Base-by-base conservation (phyloP, 305 asterid species). In the Fraxinus paxiana region DNA sequence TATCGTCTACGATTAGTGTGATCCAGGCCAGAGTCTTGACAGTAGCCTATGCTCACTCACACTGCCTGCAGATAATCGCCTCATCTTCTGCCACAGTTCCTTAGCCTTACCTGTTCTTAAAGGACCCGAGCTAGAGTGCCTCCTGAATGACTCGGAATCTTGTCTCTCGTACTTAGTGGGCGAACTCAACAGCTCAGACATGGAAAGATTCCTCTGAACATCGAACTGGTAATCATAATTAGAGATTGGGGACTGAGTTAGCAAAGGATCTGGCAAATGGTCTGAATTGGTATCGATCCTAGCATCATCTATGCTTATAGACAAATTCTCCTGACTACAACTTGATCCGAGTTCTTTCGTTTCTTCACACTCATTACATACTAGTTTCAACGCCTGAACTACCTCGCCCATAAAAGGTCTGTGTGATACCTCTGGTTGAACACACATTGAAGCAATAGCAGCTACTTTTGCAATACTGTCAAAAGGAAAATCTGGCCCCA, bases 391-490 rank as follows among this genome's bases (percentile, higher is more conserved):
- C 7, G 98, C 99, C 83, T 96, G 99, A 70, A 94, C 94, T 3
- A 96, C 98, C 84, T 96, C 99, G 8, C 99, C 98, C 99, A 96
- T 96, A 84, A 89, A 96, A 5, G 98, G 98, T 70, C 99, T 82
- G 85, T 94, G 90, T 0, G 99, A 92, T 4, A 96, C 98, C 88
- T 96, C 98, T 0, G 98, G 97, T 38, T 94, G 97, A 70, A 94
- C 99, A 30, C 99, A 94, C 99, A 94, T 96, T 0, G 98, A 94
- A 26, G 99, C 98, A 56, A 96, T 94, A 1, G 98, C 98, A 18
- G 98, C 97, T 33, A 94, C 99, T 88, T 94, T 94, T 0, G 96
- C 87, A 4, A 96, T 85, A 61, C 92, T 91, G 59, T 90, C 93
- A 17, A 88, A 84, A 15, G 93, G 92, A 48, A 87, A 85, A 78